phyloP scores from a whole-genome alignment of 2,329 filamentous ascomycete species.

The Stylonectria norvegica region DNA sequence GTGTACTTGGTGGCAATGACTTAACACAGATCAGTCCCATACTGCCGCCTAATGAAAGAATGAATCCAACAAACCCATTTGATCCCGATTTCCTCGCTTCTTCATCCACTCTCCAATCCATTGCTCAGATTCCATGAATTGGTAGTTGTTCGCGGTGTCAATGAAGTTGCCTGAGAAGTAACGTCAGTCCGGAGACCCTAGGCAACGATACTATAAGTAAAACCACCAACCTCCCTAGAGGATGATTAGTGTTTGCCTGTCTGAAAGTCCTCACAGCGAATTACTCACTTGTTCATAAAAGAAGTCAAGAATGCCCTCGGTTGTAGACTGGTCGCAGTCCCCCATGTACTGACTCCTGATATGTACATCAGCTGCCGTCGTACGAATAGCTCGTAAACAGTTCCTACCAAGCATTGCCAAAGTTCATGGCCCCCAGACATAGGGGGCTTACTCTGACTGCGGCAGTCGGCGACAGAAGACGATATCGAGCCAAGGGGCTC shows the following conservation, averaged over 20 bases:
- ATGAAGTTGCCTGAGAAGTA: constrained; percentile 61
- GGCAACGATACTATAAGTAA: neutral
- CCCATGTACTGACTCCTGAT: constrained; percentile 56
- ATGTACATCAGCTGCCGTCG: neutral
- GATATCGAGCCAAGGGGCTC: constrained; percentile 61
- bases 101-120: constrained; percentile 72
- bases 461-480: constrained; percentile 63
- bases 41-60: neutral
- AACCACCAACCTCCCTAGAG: constrained; percentile 24
- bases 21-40: constrained; percentile 16
- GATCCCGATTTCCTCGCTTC: constrained; percentile 59
- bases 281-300: constrained; percentile 53
- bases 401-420: constrained; percentile 53
- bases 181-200: neutral
- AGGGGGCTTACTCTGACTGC: constrained; percentile 65
- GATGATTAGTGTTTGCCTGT: constrained; percentile 9
- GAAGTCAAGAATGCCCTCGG: constrained; percentile 63
- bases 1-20: constrained; percentile 70
- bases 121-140: constrained; percentile 57
- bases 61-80: constrained; percentile 49
- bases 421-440: constrained; percentile 63
- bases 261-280: neutral
- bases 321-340: constrained; percentile 58
- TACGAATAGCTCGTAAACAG: neutral
- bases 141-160: constrained; percentile 69